Conservation (phyloP, 2,329 filamentous ascomycete species). For the Neofusicoccum laricinum region DNA sequence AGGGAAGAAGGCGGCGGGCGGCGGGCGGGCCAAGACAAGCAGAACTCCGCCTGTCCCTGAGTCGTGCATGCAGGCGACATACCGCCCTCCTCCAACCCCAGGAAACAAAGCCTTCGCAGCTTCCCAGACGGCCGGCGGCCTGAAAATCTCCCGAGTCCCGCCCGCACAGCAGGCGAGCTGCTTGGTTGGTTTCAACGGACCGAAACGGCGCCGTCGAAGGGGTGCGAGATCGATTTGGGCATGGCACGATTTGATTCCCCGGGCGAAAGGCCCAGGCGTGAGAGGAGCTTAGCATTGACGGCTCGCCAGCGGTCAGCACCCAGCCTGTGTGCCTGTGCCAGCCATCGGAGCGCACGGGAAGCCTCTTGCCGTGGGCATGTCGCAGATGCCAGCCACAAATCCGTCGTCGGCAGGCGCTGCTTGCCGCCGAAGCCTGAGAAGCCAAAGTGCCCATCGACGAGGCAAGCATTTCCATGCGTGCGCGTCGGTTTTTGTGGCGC, state of each 20-base stretch:
- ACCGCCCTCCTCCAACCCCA: background rate
- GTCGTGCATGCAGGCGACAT: slow-evolving; percentile 2
- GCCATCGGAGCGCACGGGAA: background rate
- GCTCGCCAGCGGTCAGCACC: background rate
- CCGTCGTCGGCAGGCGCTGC: background rate
- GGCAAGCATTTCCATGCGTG: background rate
- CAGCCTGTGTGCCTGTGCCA: background rate
- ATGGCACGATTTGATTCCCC: background rate
- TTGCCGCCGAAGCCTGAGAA: background rate
- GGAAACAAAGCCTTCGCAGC: background rate
- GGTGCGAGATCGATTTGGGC: background rate
- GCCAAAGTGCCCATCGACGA: background rate
- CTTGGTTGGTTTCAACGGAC: background rate
- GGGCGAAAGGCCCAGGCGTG: too few species aligned
- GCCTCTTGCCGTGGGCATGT: background rate
- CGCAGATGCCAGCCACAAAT: background rate
- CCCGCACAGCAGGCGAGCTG: background rate
- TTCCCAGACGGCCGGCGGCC: background rate
- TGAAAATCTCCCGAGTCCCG: slow-evolving; percentile 11
- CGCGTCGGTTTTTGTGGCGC: slow-evolving; percentile 2
- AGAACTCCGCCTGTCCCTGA: background rate
- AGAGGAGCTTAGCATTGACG: background rate
- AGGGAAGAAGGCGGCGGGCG: background rate
- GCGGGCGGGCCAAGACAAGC: too few species aligned
- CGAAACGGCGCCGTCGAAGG: background rate